phyloP scores from a whole-genome alignment of 2,329 filamentous ascomycete genomes.

The Fusarium buharicum region DNA sequence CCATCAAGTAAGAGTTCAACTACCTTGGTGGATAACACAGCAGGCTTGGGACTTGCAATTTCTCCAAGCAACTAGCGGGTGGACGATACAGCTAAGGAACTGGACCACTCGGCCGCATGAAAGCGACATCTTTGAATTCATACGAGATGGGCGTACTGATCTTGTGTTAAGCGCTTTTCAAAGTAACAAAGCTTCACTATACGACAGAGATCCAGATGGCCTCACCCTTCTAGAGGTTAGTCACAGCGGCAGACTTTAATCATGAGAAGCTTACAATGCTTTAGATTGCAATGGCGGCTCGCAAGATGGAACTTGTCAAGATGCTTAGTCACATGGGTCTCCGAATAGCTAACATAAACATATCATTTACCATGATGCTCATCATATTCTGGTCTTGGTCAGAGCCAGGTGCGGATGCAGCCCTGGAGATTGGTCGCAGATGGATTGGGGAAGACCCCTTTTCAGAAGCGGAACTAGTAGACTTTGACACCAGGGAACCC shows the following conservation, averaged over 20 bases:
- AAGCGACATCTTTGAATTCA: fast-evolving
- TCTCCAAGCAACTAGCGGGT: constrained; percentile 7
- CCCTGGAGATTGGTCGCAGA: too few species aligned
- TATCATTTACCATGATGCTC: background rate
- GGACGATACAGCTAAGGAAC: constrained; percentile 10
- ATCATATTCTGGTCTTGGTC: background rate
- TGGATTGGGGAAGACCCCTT: too few species aligned
- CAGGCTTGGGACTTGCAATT: constrained; percentile 24
- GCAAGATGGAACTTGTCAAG: background rate
- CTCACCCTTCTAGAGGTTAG: background rate
- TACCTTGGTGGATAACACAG: background rate
- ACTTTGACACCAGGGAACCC: too few species aligned
- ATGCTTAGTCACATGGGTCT: background rate
- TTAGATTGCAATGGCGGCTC: background rate
- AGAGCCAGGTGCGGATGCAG: background rate
- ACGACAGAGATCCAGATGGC: fast-evolving
- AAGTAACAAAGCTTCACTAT: constrained; percentile 6
- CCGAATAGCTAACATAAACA: background rate
- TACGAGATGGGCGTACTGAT: fast-evolving
- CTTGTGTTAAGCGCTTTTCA: background rate
- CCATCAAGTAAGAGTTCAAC: constrained; percentile 1
- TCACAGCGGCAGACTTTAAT: background rate
- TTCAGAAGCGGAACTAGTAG: too few species aligned
- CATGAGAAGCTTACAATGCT: fast-evolving
- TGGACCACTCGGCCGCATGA: background rate